Conservation (phyloP, 2,329 filamentous ascomycete genomes). For the Davidsoniella neocaledoniae region DNA sequence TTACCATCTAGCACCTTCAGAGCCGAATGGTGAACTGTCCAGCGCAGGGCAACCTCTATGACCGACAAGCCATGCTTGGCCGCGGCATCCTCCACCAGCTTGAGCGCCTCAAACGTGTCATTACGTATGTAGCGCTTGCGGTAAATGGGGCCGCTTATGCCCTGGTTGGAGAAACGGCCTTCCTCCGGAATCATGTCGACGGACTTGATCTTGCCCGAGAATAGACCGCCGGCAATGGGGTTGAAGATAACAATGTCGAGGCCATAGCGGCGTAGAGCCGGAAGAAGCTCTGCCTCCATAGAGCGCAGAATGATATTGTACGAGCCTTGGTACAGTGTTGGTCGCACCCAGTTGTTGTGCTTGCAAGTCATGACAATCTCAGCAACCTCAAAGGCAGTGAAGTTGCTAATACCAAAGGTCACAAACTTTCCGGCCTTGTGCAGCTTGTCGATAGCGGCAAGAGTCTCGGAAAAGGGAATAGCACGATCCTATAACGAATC, state of each 20-base stretch:
- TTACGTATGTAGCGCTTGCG: conserved; percentile 52
- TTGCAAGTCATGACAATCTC: conserved; percentile 69
- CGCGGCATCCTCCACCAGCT: conserved; percentile 48
- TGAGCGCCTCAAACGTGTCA: conserved; percentile 47
- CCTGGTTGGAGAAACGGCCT: conserved; percentile 52
- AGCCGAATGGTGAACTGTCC: conserved; percentile 54
- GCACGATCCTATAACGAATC: conserved; percentile 32
- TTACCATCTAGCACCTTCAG: conserved; percentile 34
- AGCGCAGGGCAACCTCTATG: conserved; percentile 58
- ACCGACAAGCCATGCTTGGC: conserved; percentile 51
- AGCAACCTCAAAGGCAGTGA: conserved; percentile 72
- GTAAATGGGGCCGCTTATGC: conserved; percentile 38
- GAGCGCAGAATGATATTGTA: conserved; percentile 66
- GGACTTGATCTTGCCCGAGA: conserved; percentile 64
- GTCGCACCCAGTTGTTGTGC: conserved; percentile 64
- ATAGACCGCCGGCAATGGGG: conserved; percentile 63
- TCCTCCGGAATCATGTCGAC: conserved; percentile 42
- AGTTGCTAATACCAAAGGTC: conserved; percentile 66
- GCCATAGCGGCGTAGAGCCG: conserved; percentile 57
- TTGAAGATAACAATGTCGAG: conserved; percentile 72
- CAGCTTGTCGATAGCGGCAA: conserved; percentile 60
- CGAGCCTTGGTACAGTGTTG: conserved; percentile 77
- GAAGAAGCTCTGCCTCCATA: conserved; percentile 59
- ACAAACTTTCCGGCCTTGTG: conserved; percentile 80
- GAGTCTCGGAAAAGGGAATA: conserved; percentile 62